A percentile compares a stretch with the other conserved stretches of the same genome.
These are phyloP conservation scores for Pyrenophora seminiperda DNA, from an alignment of 2,329 filamentous ascomycete genomes.

Conservation along the genomic window DNA sequence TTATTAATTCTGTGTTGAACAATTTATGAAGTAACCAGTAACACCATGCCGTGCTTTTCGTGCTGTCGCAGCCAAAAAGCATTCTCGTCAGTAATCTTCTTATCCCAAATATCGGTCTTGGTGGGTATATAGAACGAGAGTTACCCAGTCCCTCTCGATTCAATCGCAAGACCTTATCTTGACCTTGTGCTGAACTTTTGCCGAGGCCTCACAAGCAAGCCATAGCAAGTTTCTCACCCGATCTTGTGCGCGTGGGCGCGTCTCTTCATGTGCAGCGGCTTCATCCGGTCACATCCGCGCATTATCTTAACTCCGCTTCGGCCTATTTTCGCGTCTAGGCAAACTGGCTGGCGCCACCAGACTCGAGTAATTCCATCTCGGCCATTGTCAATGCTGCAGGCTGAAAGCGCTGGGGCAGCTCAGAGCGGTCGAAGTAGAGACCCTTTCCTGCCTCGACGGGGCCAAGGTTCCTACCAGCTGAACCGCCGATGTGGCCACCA, in stretches of 20 bases:
- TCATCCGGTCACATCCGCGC: conserved; percentile 21
- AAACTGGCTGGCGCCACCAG: conserved; percentile 77
- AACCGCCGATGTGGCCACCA: conserved; percentile 59
- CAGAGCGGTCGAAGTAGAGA: conserved; percentile 83
- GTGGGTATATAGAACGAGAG: conserved; percentile 42
- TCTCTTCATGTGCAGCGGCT: conserved; percentile 29
- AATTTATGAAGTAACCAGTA: conserved; percentile 15
- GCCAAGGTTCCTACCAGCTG: conserved; percentile 72
- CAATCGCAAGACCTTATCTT: conserved; percentile 14
- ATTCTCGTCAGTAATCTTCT: conserved; percentile 16
- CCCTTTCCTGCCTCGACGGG: conserved; percentile 72
- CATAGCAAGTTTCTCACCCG: conserved; percentile 1
- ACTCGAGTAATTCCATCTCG: conserved; percentile 96
- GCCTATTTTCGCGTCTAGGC: conserved; percentile 46
- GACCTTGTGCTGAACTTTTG: conserved; percentile 4
- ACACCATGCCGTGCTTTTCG: conserved; percentile 16
- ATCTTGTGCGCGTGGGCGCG: conserved; percentile 20
- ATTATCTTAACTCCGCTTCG: conserved; percentile 15
- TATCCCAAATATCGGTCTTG: conserved; percentile 26
- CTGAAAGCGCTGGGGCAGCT: conserved; percentile 85
- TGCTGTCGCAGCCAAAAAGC: conserved; percentile 9
- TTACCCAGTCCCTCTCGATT: conserved; percentile 27
- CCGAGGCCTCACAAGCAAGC: neutral
- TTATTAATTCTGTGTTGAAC: conserved; percentile 8
- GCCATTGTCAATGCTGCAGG: conserved; percentile 72